phyloP scores from a whole-genome alignment of 768 basidiomycete genomes.

The Trametes maxima region DNA sequence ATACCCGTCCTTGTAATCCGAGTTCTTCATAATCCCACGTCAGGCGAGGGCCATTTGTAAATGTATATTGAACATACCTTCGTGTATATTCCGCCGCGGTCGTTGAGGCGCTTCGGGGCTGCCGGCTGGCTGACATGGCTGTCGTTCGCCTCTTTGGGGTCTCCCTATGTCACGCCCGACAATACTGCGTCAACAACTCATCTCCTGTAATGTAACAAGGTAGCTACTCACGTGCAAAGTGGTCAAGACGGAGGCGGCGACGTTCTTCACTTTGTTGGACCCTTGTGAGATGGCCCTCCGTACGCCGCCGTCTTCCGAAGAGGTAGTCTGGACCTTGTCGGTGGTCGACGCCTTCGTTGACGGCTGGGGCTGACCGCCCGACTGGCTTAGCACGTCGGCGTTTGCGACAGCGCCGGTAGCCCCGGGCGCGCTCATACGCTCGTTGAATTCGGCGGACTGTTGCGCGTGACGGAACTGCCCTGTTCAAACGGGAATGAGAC shows the following conservation, averaged over 20 bases:
- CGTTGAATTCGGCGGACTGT: constrained; percentile 18
- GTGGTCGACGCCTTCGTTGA: background rate
- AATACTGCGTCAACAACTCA: background rate
- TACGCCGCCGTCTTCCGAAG: background rate
- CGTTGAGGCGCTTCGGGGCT: constrained; percentile 9
- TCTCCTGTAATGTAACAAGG: no score
- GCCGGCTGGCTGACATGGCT: constrained; percentile 21
- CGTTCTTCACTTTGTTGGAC: background rate
- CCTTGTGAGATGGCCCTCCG: background rate
- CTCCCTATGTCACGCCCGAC: background rate
- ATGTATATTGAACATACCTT: constrained; percentile 8
- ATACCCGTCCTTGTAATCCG: constrained; percentile 20
- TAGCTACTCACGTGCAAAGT: constrained; percentile 16
- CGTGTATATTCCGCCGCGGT: constrained; percentile 20
- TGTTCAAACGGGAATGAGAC: background rate
- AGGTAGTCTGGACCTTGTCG: background rate
- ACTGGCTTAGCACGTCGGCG: constrained; percentile 4
- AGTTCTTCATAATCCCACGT: background rate
- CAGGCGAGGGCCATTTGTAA: background rate
- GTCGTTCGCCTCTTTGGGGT: constrained; percentile 4
- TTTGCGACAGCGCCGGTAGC: background rate
- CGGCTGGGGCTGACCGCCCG: background rate
- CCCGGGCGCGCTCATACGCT: constrained; percentile 12
- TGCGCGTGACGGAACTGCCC: constrained; percentile 23
- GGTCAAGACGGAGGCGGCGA: constrained; percentile 10